Evolutionary conservation across 2,329 filamentous ascomycete species (phyloP).

Genomic region (Dryadomyces sulphureus): DNA sequence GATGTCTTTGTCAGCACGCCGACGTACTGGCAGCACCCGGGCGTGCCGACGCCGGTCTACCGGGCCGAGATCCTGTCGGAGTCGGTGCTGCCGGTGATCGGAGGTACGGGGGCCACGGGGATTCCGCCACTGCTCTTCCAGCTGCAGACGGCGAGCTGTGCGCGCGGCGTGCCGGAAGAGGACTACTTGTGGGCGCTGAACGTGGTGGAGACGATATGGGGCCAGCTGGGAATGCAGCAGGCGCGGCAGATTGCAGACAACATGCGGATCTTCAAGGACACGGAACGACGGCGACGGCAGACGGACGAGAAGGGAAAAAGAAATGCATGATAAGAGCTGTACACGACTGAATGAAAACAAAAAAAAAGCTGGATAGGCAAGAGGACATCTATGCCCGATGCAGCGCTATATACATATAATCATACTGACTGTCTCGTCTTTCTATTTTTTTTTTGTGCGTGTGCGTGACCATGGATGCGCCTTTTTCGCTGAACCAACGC

Average conservation of each 20-base stretch:
- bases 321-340: background rate
- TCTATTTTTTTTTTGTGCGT: background rate
- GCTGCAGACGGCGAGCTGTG: constrained; percentile 30
- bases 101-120: constrained; percentile 30
- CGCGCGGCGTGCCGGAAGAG: constrained; percentile 25
- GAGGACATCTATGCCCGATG: no score
- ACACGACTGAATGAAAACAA: background rate
- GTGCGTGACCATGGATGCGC: background rate
- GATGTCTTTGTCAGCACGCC: constrained; percentile 31
- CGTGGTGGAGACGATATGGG: constrained; percentile 32
- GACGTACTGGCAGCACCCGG: constrained; percentile 36
- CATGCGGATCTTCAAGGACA: constrained; percentile 13
- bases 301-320: background rate
- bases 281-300: constrained; percentile 7
- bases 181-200: constrained; percentile 30
- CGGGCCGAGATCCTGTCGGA: constrained; percentile 18
- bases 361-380: no score
- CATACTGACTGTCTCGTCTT: no score
- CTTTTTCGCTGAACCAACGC: no score
- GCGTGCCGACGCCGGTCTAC: constrained; percentile 16
- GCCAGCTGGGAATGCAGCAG: constrained; percentile 35
- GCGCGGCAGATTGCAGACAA: constrained; percentile 27
- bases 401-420: no score
- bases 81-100: constrained; percentile 14
- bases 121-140: constrained; percentile 34